Evolutionary conservation across 2,329 filamentous ascomycete species (phyloP), one percentile per base, ranked within the genome.

Genomic region (Apiospora aurea): DNA sequence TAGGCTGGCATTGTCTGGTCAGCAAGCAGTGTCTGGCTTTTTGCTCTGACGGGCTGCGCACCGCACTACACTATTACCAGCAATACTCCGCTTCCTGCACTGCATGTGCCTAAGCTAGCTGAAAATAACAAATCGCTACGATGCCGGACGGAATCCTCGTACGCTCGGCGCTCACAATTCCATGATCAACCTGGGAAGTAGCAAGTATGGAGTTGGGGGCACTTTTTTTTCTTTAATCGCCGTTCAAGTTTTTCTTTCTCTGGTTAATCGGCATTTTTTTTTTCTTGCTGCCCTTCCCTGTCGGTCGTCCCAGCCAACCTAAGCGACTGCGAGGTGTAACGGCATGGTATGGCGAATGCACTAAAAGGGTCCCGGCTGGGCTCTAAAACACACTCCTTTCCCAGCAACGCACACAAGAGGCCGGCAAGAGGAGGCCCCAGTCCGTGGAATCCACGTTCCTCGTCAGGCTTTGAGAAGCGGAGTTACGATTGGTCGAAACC

Each of bases 21-120:
- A 64, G 57, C 57, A 64, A 64, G 57, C 57, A 64, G 57, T 64
- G 57, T 64, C 57, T 64, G 57, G 57, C 57, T 64, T 64, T 64
- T 64, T 64, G 57, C 34, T 61, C 53, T 21, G 7, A 61, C 38
- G 53, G 29, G 57, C 57, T 64, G 57, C 34, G 57, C 57, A 64
- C 57, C 34, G 10, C 34, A 41, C 57, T 64, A 41, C 34, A 41
- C 29, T n/a, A 64, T 41, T 24, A 64, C 29, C n/a, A 64, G 34
- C 34, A 64, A 41, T 64, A 38, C 57, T 41, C 57, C 57, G 57
- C 57, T 64, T 61, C 53, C 53, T 64, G 57, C 34, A 64, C 57
- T 64, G 57, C 57, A 64, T 64, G 34, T 64, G 57, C 57, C 57
- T 64, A 64, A 41, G 57, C 57, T 64, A 64, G 57, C 57, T 64